Evolutionary conservation across 83 land plant species (phyloP).

Genomic region (Thuja plicata): DNA sequence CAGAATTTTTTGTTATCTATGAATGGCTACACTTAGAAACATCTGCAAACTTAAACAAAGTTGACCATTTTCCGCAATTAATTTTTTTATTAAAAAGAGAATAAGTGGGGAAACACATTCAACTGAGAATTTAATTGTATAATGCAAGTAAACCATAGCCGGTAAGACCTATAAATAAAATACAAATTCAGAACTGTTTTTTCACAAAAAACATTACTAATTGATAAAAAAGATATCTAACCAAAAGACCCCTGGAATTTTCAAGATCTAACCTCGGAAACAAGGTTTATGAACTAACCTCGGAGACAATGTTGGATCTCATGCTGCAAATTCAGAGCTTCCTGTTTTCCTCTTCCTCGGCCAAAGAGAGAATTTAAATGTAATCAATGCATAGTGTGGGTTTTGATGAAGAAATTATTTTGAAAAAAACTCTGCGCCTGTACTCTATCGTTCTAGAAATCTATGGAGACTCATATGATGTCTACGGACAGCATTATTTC

Average conservation of each 20-base stretch:
- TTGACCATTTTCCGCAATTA: neutral
- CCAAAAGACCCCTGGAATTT: neutral
- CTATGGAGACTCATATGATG: neutral
- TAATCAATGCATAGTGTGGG: neutral
- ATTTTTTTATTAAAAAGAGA: neutral
- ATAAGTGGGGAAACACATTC: neutral
- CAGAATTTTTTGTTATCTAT: neutral
- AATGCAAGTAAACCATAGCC: neutral
- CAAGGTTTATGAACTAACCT: neutral
- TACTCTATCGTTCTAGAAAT: neutral
- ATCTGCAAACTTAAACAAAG: neutral
- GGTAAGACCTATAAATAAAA: neutral
- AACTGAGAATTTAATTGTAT: neutral
- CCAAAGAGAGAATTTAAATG: neutral
- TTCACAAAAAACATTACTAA: neutral
- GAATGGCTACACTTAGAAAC: neutral
- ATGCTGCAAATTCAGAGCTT: conserved; percentile 1
- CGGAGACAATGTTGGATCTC: conserved; percentile 13
- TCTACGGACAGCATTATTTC: no score
- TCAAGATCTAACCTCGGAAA: neutral
- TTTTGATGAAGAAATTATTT: neutral
- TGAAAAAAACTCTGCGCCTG: neutral
- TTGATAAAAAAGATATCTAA: neutral
- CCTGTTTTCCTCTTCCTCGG: neutral
- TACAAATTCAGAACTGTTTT: neutral